Conservation (phyloP, 345 rosid genomes). For the Gossypium australe region DNA sequence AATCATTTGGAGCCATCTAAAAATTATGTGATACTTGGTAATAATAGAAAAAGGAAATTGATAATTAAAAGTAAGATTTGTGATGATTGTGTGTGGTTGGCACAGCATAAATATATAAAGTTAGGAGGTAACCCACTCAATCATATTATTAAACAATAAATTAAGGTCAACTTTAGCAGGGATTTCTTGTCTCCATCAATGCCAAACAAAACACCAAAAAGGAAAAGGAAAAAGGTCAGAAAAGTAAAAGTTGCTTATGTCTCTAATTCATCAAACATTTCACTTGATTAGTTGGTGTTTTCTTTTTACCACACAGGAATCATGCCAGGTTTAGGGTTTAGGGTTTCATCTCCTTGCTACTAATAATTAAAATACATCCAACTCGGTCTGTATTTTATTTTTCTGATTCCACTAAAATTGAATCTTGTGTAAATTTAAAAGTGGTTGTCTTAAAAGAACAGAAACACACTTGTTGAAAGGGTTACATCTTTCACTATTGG, state of each 20-base stretch:
- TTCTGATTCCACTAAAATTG: too few species aligned
- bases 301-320: too few species aligned
- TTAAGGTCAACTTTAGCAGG: conserved; percentile 18
- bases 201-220: conserved; percentile 16
- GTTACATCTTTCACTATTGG: neutral
- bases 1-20: conserved; percentile 2
- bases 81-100: conserved; percentile 16
- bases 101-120: neutral
- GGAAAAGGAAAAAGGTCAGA: conserved; percentile 19
- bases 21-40: neutral
- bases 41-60: neutral
- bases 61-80: conserved; percentile 2
- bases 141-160: neutral
- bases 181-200: conserved; percentile 25
- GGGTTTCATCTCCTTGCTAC: too few species aligned
- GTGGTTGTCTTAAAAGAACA: neutral
- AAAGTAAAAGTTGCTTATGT: conserved; percentile 28
- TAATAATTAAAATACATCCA: too few species aligned
- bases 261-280: conserved; percentile 25
- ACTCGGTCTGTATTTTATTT: too few species aligned
- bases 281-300: conserved; percentile 10
- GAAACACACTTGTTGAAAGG: neutral
- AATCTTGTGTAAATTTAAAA: neutral
- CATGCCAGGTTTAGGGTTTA: too few species aligned
- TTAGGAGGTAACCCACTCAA: neutral